phyloP scores from a whole-genome alignment of 352 stramenopile species.

The Globisporangium perplexum region DNA sequence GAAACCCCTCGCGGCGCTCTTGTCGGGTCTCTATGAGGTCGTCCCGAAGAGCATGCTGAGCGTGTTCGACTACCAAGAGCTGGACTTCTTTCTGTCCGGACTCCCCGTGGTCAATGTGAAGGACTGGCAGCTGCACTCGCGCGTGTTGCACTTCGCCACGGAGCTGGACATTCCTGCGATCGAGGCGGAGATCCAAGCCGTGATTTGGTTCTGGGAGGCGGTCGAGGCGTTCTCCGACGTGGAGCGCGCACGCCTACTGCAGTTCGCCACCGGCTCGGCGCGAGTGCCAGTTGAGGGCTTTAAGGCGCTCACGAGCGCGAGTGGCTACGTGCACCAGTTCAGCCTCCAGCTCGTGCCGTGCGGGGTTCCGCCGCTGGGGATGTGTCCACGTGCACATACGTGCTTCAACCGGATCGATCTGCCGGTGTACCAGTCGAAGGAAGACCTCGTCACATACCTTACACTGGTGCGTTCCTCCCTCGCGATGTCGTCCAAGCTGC shows the following conservation, averaged over 20 bases:
- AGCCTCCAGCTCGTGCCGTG: constrained; percentile 63
- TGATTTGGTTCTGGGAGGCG: constrained; percentile 91
- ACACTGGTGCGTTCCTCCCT: constrained; percentile 69
- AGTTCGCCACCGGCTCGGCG: constrained; percentile 96
- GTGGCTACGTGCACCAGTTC: constrained; percentile 76
- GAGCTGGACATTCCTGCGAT: constrained; percentile 50
- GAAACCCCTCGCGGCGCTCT: constrained; percentile 87
- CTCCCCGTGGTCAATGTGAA: constrained; percentile 78
- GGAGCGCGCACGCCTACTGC: constrained; percentile 94
- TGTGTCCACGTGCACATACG: constrained; percentile 81
- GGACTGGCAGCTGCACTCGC: constrained; percentile 85
- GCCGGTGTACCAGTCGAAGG: constrained; percentile 68
- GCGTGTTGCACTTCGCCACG: constrained; percentile 28
- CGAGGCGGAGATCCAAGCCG: constrained; percentile 50
- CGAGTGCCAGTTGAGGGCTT: constrained; percentile 91
- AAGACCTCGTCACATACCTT: constrained; percentile 83
- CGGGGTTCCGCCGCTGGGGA: constrained; percentile 36
- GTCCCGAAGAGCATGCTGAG: constrained; percentile 86
- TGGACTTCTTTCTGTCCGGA: constrained; percentile 92
- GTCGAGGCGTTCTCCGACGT: constrained; percentile 83
- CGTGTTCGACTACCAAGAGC: constrained; percentile 93
- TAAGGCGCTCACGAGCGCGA: constrained; percentile 70
- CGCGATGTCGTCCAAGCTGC: constrained; percentile 6
- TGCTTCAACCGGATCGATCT: constrained; percentile 89
- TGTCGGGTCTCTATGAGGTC: constrained; percentile 91